phyloP scores from a whole-genome alignment of 345 rosid species.

The Reutealis trisperma region DNA sequence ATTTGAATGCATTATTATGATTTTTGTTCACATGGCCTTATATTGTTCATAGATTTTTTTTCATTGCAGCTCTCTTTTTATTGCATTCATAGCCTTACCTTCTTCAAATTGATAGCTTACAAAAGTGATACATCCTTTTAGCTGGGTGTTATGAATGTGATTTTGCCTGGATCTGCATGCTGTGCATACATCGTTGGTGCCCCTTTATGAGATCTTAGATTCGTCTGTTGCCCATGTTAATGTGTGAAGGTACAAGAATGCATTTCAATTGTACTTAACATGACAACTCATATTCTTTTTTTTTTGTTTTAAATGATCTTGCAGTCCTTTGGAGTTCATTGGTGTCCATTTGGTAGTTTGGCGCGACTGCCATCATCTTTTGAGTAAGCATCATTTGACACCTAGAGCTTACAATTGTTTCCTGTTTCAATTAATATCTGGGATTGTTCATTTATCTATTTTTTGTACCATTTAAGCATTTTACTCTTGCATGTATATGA shows the following conservation, averaged over 20 bases:
- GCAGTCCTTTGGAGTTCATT: constrained; percentile 92
- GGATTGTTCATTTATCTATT: constrained; percentile 1
- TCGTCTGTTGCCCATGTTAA: background rate
- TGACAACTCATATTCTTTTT: background rate
- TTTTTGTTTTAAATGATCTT: constrained; percentile 32
- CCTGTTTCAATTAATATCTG: constrained; percentile 18
- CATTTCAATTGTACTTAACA: constrained; percentile 9
- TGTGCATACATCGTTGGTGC: background rate
- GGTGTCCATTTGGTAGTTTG: constrained; percentile 91
- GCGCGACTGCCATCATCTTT: constrained; percentile 63
- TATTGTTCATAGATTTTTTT: background rate
- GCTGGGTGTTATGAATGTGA: background rate
- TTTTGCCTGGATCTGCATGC: background rate
- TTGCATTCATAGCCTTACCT: background rate
- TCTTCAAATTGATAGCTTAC: constrained; percentile 1
- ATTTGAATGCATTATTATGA: background rate
- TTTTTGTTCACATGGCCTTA: background rate
- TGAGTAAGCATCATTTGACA: constrained; percentile 52
- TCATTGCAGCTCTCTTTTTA: background rate
- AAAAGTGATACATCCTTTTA: background rate
- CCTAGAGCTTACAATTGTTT: constrained; percentile 8
- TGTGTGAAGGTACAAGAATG: background rate
- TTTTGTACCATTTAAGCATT: background rate
- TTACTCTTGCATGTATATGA: background rate
- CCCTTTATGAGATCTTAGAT: background rate